These are phyloP conservation scores for Cladosporium colombiae DNA, from an alignment of 2,329 filamentous ascomycete species.

Conservation along the genomic window DNA sequence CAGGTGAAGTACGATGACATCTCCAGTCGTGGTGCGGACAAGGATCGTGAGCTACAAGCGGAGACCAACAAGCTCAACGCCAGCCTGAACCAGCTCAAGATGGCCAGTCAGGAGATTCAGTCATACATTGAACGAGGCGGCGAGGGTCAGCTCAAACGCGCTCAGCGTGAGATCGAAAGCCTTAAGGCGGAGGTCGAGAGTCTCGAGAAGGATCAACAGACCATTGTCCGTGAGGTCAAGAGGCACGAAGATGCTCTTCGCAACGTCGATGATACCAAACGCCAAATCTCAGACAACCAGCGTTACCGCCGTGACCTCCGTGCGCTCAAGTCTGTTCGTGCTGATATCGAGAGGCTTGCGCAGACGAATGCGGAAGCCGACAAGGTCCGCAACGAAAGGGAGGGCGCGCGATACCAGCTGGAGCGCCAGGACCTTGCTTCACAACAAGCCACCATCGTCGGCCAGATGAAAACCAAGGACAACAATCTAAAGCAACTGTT, in stretches of 20 bases:
- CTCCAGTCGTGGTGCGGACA: conserved; percentile 67
- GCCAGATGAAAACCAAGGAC: conserved; percentile 81
- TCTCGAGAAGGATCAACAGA: conserved; percentile 67
- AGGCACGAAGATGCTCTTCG: conserved; percentile 74
- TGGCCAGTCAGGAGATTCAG: conserved; percentile 75
- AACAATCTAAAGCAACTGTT: conserved; percentile 72
- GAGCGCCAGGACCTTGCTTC: conserved; percentile 70
- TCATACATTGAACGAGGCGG: conserved; percentile 78
- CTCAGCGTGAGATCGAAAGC: conserved; percentile 66
- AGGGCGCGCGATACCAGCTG: conserved; percentile 68
- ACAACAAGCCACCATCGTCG: conserved; percentile 72
- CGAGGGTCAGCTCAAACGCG: conserved; percentile 67
- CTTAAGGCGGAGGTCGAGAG: conserved; percentile 67
- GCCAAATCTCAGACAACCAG: conserved; percentile 86
- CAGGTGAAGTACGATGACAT: conserved; percentile 76
- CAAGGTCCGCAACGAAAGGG: conserved; percentile 69
- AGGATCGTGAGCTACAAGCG: conserved; percentile 70
- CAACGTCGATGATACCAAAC: conserved; percentile 79
- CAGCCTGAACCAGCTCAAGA: conserved; percentile 74
- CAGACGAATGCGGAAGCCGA: conserved; percentile 80
- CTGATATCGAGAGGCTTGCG: conserved; percentile 73
- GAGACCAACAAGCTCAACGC: conserved; percentile 71
- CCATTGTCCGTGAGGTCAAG: conserved; percentile 71
- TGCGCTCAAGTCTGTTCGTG: conserved; percentile 65
- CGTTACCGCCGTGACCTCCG: conserved; percentile 76